phyloP scores from a whole-genome alignment of 371 early-diverging fungal species.

The Actinomucor elegans region DNA sequence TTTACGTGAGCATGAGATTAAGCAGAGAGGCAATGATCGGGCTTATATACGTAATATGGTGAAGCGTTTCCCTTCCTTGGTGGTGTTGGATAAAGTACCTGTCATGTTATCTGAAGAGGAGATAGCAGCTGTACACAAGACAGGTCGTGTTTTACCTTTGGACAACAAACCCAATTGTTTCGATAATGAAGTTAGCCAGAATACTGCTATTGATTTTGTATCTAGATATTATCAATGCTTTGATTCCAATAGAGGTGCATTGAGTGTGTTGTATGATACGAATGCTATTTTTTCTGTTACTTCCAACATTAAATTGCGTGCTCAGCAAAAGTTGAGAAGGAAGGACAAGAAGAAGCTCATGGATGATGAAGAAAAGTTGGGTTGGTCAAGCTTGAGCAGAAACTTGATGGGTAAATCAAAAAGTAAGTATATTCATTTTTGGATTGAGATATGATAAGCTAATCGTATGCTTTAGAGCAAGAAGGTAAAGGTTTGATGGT shows the following conservation, averaged over 20 bases:
- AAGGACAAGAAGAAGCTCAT: slow-evolving; percentile 37
- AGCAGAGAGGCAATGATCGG: slow-evolving; percentile 47
- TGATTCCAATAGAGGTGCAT: slow-evolving; percentile 25
- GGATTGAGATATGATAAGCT: not conserved
- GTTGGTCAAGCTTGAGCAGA: slow-evolving; percentile 29
- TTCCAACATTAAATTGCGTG: slow-evolving; percentile 24
- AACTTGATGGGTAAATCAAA: slow-evolving; percentile 27
- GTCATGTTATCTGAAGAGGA: slow-evolving; percentile 28
- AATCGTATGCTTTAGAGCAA: slow-evolving; percentile 15
- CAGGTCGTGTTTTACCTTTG: slow-evolving; percentile 29
- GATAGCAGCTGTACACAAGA: slow-evolving; percentile 25
- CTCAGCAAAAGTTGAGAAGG: slow-evolving; percentile 27
- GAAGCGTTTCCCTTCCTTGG: slow-evolving; percentile 56
- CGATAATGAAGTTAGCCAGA: slow-evolving; percentile 33
- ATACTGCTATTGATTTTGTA: slow-evolving; percentile 28
- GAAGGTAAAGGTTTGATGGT: slow-evolving; percentile 28
- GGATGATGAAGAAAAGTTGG: slow-evolving; percentile 27
- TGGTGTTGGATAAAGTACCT: slow-evolving; percentile 47
- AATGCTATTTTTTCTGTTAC: slow-evolving; percentile 35
- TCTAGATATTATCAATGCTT: slow-evolving; percentile 28
- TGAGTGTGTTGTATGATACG: slow-evolving; percentile 26
- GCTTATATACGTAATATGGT: slow-evolving; percentile 37
- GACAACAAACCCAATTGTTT: slow-evolving; percentile 30
- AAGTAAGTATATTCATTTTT: slow-evolving; percentile 32
- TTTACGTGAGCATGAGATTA: slow-evolving; percentile 43